Percentiles rank a stretch among this genome's conserved stretches.
Conservation (phyloP, 1,284 basidiomycete genomes). For the Flammula alnicola region DNA sequence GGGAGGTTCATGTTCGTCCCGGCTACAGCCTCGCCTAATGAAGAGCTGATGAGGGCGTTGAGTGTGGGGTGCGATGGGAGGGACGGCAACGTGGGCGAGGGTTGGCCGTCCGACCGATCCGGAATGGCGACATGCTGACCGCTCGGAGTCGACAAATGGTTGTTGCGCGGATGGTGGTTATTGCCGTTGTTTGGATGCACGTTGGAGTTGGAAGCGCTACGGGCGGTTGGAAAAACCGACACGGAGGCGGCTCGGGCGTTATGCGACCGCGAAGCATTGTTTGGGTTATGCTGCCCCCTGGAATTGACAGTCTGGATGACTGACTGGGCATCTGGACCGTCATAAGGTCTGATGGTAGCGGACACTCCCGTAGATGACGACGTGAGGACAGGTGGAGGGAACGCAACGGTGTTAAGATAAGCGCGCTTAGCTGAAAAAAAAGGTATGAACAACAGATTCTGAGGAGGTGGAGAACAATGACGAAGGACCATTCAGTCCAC, state of each 20-base stretch:
- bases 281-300: slow-evolving; percentile 65
- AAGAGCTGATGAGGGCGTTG: slow-evolving; percentile 79
- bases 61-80: slow-evolving; percentile 81
- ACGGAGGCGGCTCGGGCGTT: slow-evolving; percentile 72
- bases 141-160: slow-evolving; percentile 39
- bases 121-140: slow-evolving; percentile 52
- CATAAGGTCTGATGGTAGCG: slow-evolving; percentile 85
- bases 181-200: slow-evolving; percentile 41
- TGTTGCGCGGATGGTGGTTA: slow-evolving; percentile 36
- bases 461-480: too few relatives aligned
- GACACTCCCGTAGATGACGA: slow-evolving; percentile 56
- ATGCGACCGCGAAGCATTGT: slow-evolving; percentile 66
- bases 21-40: slow-evolving; percentile 55
- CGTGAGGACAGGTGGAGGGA: slow-evolving; percentile 77
- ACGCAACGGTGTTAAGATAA: slow-evolving; percentile 86
- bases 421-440: slow-evolving; percentile 75
- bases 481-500: too few relatives aligned
- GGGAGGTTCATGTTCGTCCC: slow-evolving; percentile 40
- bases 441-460: slow-evolving; percentile 1
- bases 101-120: slow-evolving; percentile 64
- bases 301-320: slow-evolving; percentile 90
- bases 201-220: slow-evolving; percentile 42
- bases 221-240: slow-evolving; percentile 61
- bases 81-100: slow-evolving; percentile 80
- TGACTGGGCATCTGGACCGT: slow-evolving; percentile 88